phyloP scores from a whole-genome alignment of 176 grass and related monocot species.

The Canna indica region DNA sequence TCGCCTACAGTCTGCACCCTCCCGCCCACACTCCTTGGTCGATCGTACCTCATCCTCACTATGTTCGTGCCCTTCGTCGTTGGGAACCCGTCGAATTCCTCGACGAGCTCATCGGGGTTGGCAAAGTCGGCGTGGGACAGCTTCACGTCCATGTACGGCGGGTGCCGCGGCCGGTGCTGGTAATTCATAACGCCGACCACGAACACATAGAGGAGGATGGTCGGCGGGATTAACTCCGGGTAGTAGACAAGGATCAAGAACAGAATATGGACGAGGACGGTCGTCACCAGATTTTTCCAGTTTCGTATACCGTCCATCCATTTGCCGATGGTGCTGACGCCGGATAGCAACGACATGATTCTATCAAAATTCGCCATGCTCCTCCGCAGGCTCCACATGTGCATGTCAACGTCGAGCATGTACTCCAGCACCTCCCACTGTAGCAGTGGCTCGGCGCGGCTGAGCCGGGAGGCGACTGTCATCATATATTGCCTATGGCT shows the following conservation, averaged over 20 bases:
- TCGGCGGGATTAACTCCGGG: slow-evolving; percentile 82
- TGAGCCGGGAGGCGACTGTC: slow-evolving; percentile 36
- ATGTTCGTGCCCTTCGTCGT: slow-evolving; percentile 27
- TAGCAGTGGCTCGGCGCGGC: slow-evolving; percentile 42
- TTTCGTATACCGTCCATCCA: slow-evolving; percentile 55
- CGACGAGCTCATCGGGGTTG: slow-evolving; percentile 71
- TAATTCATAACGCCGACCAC: slow-evolving; percentile 54
- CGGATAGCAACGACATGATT: slow-evolving; percentile 35
- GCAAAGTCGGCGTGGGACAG: slow-evolving; percentile 44
- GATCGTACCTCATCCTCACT: slow-evolving; percentile 67
- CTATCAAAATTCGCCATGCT: slow-evolving; percentile 72
- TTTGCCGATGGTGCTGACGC: slow-evolving; percentile 16
- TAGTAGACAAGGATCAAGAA: slow-evolving; percentile 59
- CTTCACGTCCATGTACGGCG: slow-evolving; percentile 59
- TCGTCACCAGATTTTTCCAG: slow-evolving; percentile 70
- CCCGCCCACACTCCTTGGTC: slow-evolving; percentile 41
- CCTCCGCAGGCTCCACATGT: slow-evolving; percentile 75
- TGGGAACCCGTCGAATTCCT: slow-evolving; percentile 82
- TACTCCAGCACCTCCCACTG: slow-evolving; percentile 70
- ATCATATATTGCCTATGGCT: too few species aligned
- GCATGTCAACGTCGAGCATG: slow-evolving; percentile 62
- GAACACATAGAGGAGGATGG: slow-evolving; percentile 51
- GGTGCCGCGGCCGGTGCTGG: slow-evolving; percentile 28
- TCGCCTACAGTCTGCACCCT: slow-evolving; percentile 61
- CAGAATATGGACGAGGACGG: slow-evolving; percentile 57